Evolutionary conservation across 106 monocot genomes (phyloP).

Genomic region (Dendrobium nobile): DNA sequence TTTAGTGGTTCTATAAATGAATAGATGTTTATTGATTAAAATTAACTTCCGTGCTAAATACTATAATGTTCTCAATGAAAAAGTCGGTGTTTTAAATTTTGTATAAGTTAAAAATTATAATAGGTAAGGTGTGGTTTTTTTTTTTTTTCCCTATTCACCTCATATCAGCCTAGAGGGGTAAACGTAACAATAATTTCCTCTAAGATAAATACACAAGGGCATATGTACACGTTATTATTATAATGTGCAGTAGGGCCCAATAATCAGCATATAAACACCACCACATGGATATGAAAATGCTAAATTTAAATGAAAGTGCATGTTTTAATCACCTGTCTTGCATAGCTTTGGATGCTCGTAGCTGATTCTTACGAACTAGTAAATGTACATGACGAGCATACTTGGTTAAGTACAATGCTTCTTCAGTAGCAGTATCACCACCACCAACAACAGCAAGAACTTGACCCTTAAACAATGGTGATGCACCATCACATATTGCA

Average conservation of each 20-base stretch:
- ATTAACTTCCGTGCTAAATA: too few species aligned
- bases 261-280: background rate
- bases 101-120: too few species aligned
- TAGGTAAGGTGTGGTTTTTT: too few species aligned
- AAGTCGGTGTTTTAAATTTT: too few species aligned
- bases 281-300: background rate
- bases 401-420: slow-evolving; percentile 94
- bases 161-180: too few species aligned
- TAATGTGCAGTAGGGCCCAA: background rate
- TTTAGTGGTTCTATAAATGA: too few species aligned
- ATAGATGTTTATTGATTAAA: too few species aligned
- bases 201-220: background rate
- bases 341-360: slow-evolving; percentile 93
- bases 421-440: slow-evolving; percentile 96
- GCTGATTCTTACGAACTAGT: slow-evolving; percentile 60
- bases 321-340: slow-evolving; percentile 72
- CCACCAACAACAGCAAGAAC: slow-evolving; percentile 90
- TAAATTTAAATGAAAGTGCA: background rate
- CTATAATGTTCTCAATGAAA: too few species aligned
- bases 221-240: background rate
- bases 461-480: slow-evolving; percentile 92
- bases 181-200: background rate
- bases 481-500: slow-evolving; percentile 99
- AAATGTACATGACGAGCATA: slow-evolving; percentile 97
- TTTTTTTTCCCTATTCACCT: too few species aligned